phyloP scores from a whole-genome alignment of 352 stramenopile species.

The Plasmopara muralis region DNA sequence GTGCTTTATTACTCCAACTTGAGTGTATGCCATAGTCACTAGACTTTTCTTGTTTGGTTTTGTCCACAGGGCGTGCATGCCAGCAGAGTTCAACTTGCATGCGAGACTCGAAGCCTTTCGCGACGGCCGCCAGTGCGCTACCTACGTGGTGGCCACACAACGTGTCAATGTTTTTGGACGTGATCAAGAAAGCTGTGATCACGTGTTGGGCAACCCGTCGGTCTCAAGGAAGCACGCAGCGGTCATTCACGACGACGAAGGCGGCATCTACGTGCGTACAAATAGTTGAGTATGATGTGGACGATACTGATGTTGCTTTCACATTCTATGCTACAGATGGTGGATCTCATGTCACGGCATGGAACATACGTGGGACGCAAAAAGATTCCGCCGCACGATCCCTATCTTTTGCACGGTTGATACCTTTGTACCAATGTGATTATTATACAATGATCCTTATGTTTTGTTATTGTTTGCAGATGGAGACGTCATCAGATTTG shows the following conservation, averaged over 20 bases:
- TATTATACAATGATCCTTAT: constrained; percentile 2
- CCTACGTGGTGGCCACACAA: constrained; percentile 82
- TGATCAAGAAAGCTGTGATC: constrained; percentile 80
- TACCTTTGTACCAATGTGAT: background rate
- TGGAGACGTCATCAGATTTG: constrained; percentile 81
- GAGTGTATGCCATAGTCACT: background rate
- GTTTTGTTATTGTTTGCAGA: constrained; percentile 28
- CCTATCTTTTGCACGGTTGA: constrained; percentile 67
- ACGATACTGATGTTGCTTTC: constrained; percentile 1
- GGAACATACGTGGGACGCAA: constrained; percentile 78
- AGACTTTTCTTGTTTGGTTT: constrained; percentile 2
- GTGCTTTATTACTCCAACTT: constrained; percentile 18
- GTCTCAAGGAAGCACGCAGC: constrained; percentile 84
- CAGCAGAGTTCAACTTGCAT: constrained; percentile 58
- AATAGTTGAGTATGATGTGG: background rate
- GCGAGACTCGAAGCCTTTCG: constrained; percentile 68
- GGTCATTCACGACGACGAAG: constrained; percentile 72
- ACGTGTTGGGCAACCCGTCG: constrained; percentile 82
- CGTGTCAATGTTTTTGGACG: constrained; percentile 78
- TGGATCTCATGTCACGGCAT: constrained; percentile 85
- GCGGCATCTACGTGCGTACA: constrained; percentile 76
- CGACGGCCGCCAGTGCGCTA: constrained; percentile 71
- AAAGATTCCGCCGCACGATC: constrained; percentile 82
- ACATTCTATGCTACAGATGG: constrained; percentile 41
- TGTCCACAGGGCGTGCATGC: constrained; percentile 48